These are phyloP conservation scores for Pelargonium citronellum DNA, from an alignment of 441 rosid species.

Conservation along the genomic window DNA sequence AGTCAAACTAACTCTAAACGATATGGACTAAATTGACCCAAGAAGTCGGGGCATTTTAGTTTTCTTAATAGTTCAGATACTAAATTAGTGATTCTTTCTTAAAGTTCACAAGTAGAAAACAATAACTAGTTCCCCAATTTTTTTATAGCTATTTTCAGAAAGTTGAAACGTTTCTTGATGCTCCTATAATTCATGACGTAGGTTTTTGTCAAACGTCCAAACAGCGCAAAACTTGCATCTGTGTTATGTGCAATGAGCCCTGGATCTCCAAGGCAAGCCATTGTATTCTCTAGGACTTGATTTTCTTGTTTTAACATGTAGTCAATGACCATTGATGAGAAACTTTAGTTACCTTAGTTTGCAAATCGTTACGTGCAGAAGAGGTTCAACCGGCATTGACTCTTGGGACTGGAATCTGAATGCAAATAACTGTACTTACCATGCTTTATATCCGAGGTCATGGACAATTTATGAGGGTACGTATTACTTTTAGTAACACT, in stretches of 20 bases:
- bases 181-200: background rate
- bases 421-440: background rate
- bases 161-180: background rate
- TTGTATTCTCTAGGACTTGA: background rate
- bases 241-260: background rate
- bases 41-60: too few relatives aligned
- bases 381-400: background rate
- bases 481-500: too few relatives aligned
- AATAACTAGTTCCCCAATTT: too few relatives aligned
- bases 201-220: background rate
- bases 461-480: slow-evolving; percentile 1
- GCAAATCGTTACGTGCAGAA: background rate
- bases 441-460: background rate
- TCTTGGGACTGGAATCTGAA: background rate
- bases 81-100: background rate
- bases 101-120: background rate
- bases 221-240: background rate
- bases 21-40: too few relatives aligned
- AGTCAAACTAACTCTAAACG: too few relatives aligned
- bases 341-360: background rate
- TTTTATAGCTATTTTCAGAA: too few relatives aligned
- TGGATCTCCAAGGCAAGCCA: background rate
- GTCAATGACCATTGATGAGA: background rate
- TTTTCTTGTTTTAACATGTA: background rate
- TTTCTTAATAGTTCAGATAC: too few relatives aligned